Evolutionary conservation across 2,329 filamentous ascomycete genomes (phyloP).

Genomic region (Cytospora mali): DNA sequence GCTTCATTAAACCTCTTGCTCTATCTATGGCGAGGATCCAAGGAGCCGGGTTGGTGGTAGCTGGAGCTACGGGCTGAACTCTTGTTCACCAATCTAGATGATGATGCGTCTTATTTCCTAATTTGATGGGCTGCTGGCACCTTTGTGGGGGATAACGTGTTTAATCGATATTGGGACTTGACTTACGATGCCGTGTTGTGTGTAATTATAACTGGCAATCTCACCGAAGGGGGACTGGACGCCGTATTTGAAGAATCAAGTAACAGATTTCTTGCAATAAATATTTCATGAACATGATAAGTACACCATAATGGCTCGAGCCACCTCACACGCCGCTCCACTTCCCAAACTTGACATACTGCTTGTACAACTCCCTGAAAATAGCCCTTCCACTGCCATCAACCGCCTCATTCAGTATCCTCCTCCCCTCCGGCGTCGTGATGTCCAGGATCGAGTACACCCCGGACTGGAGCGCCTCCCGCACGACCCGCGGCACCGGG

Average conservation of each 20-base stretch:
- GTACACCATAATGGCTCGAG: background rate
- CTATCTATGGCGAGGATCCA: background rate
- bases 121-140: background rate
- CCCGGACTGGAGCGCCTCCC: constrained; percentile 59
- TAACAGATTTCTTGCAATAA: background rate
- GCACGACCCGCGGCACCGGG: constrained; percentile 51
- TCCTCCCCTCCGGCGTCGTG: constrained; percentile 56
- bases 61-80: background rate
- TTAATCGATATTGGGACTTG: background rate
- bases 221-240: background rate
- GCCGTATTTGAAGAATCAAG: background rate
- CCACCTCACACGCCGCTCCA: constrained; percentile 59
- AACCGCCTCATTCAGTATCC: constrained; percentile 61
- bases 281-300: background rate
- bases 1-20: constrained; percentile 14
- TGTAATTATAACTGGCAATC: background rate
- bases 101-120: background rate
- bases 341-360: constrained; percentile 65
- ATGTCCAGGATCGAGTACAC: constrained; percentile 62
- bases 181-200: background rate
- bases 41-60: background rate
- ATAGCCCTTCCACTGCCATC: constrained; percentile 62
- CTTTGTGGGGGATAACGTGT: background rate
- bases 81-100: background rate
- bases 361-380: constrained; percentile 59